A percentile compares a stretch with the other conserved stretches of the same genome.
These are phyloP conservation scores for Phytomonas francai DNA, from an alignment of 208 protist genomes.

Conservation along the genomic window DNA sequence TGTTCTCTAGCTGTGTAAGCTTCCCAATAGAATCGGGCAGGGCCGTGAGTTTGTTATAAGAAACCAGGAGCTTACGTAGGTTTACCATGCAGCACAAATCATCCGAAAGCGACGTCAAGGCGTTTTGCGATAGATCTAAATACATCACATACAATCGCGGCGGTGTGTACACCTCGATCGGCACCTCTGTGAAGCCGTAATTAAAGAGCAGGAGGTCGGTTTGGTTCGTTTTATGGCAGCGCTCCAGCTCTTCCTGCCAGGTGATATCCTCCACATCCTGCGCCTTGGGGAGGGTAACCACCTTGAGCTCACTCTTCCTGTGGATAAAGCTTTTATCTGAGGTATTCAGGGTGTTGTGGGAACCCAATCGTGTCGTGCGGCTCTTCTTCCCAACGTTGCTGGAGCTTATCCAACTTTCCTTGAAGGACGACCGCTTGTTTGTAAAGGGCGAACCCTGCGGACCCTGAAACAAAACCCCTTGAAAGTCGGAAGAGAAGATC, in stretches of 20 bases:
- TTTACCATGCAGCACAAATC: constrained; percentile 62
- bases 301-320: constrained; percentile 24
- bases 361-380: not conserved
- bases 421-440: not conserved
- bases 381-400: not conserved
- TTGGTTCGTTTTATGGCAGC: constrained; percentile 31
- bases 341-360: not conserved
- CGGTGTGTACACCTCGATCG: constrained; percentile 59
- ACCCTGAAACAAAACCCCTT: not conserved
- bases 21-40: constrained; percentile 70
- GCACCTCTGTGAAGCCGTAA: constrained; percentile 57
- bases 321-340: constrained; percentile 10
- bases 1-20: constrained; percentile 40
- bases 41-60: constrained; percentile 72
- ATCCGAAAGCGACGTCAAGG: constrained; percentile 45
- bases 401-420: not conserved
- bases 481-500: not conserved
- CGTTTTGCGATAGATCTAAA: constrained; percentile 72
- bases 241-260: constrained; percentile 64
- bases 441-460: not conserved
- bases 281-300: constrained; percentile 50
- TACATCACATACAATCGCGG: constrained; percentile 53
- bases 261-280: constrained; percentile 62
- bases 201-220: constrained; percentile 65
- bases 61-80: constrained; percentile 55